phyloP scores from a whole-genome alignment of 345 rosid species.

The Lepidium aucheri region DNA sequence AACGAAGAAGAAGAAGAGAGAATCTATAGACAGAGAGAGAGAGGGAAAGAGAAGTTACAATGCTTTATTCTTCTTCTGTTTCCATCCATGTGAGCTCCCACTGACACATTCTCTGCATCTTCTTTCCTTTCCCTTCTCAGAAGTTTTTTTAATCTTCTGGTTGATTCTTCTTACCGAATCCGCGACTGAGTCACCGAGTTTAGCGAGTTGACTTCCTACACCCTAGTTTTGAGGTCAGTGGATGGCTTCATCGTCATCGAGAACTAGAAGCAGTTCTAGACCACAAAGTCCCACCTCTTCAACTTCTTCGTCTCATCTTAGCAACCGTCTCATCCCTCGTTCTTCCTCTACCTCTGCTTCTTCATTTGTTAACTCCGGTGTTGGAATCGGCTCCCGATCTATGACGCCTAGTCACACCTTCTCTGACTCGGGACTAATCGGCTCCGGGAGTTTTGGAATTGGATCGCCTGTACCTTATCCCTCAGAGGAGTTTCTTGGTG shows the following conservation, averaged over 20 bases:
- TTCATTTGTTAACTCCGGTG: conserved; percentile 33
- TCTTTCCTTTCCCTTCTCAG: neutral
- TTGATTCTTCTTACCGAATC: conserved; percentile 11
- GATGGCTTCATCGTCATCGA: conserved; percentile 67
- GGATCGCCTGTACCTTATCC: conserved; percentile 47
- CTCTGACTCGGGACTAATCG: conserved; percentile 47
- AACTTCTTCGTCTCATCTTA: conserved; percentile 43
- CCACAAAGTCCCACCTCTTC: conserved; percentile 78
- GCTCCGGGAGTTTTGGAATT: conserved; percentile 32
- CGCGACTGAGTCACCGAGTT: conserved; percentile 29
- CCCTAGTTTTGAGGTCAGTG: conserved; percentile 29
- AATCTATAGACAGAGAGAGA: neutral
- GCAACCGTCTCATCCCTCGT: conserved; percentile 57
- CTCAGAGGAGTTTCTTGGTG: conserved; percentile 61
- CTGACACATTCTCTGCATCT: conserved; percentile 56
- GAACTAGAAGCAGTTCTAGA: conserved; percentile 81
- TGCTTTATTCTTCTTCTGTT: conserved; percentile 44
- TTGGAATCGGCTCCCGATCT: conserved; percentile 61
- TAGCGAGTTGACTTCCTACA: conserved; percentile 29
- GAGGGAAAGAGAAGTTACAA: neutral
- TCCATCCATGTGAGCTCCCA: conserved; percentile 70
- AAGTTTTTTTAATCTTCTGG: neutral
- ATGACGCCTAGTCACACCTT: conserved; percentile 61
- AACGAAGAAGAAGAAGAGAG: neutral
- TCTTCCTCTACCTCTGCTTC: conserved; percentile 70